Conservation (phyloP, 306 rosid species). For the Quercus aquifolioides region DNA sequence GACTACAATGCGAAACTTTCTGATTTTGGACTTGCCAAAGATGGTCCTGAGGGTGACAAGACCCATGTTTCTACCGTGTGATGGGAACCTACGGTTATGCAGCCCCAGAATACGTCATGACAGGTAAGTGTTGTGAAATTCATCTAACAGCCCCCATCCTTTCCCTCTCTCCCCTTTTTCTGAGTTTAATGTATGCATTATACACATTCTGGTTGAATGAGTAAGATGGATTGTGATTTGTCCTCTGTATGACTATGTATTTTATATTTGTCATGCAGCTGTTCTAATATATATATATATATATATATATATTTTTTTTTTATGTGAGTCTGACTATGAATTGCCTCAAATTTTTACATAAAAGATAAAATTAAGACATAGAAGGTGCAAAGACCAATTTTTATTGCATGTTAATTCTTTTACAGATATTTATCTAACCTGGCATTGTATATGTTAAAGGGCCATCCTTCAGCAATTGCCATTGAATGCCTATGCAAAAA, state of each 20-base stretch:
- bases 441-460: neutral
- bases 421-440: neutral
- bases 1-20: conserved; percentile 97
- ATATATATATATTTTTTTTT: neutral
- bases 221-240: neutral
- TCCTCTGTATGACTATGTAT: neutral
- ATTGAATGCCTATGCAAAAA: neutral
- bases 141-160: neutral
- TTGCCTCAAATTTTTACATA: neutral
- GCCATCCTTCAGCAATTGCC: neutral
- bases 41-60: conserved; percentile 97
- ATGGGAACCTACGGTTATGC: conserved; percentile 99
- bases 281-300: neutral
- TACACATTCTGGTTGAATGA: neutral
- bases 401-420: neutral
- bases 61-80: conserved; percentile 98
- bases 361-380: neutral
- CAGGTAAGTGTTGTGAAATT: conserved; percentile 50
- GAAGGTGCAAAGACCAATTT: neutral
- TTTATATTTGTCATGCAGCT: neutral
- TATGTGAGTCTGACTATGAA: neutral
- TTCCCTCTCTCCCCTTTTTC: too few species aligned
- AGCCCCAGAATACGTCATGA: conserved; percentile 98
- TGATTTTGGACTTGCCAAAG: conserved; percentile 98
- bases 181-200: neutral